Base-by-base conservation (phyloP, 768 basidiomycete species). In the Neoboletus subvelutipes region DNA sequence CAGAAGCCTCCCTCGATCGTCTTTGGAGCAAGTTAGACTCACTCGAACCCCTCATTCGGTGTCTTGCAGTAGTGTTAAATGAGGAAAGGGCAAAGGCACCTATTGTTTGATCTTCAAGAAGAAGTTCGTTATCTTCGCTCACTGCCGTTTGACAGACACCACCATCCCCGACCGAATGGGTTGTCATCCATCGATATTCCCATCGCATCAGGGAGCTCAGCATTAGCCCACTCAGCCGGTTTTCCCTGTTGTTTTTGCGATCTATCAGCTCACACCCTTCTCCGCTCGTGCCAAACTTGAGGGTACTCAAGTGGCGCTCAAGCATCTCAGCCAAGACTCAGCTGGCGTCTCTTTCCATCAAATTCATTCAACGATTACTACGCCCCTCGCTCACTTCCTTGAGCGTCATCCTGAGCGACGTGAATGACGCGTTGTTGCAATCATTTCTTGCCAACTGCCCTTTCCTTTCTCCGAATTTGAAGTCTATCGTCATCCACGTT, bases 1-100 rank as follows among this genome's bases (percentile, higher is more conserved):
- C 41, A n/a, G 34, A 48, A n/a, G 41, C 45, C 12, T 47, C 40
- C 41, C 57, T 60, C 8, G 36, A 59, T 33, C 57, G 36, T 45
- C 41, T 53, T 7, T 53, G 50, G 58, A 24, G 57, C 17, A n/a
- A 15, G 10, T 12, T 59, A 26, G 39, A 42, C 36, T 59, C 50
- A 0, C 50, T 59, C 45, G 11, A 39, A 4, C 58, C 58, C 1
- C 57, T 59, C 28, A 10, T 40, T 47, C 43, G 12, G 6, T 47
- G 50, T 28, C 47, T 46, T 24, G 22, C 42, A 7, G 9, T 26
- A 5, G 51, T n/a, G 12, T n/a, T 45, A 8, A 28, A 5, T 1
- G 50, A 43, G 28, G 37, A 43, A 43, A 20, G 18, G 13, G 37
- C 29, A 33, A 26, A 18, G 45, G 42, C 24, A 37, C 2, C 18